Evolutionary conservation across 148 eudicot genomes (phyloP).

Genomic region (Silene uniflora): DNA sequence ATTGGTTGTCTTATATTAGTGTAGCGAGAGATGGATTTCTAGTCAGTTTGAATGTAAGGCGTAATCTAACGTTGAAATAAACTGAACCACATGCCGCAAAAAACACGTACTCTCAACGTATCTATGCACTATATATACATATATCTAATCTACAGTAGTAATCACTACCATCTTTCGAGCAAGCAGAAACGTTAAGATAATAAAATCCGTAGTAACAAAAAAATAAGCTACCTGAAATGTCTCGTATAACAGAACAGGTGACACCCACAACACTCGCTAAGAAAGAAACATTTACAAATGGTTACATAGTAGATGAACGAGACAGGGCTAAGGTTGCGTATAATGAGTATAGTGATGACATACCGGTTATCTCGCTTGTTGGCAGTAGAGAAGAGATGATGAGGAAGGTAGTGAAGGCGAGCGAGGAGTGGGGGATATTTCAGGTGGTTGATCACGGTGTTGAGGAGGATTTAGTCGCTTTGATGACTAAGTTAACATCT

Average conservation of each 20-base stretch:
- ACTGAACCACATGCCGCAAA: background rate
- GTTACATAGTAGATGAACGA: slow-evolving; percentile 52
- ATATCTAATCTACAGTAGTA: background rate
- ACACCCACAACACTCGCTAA: slow-evolving; percentile 41
- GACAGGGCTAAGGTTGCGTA: slow-evolving; percentile 62
- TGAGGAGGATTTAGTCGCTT: slow-evolving; percentile 30
- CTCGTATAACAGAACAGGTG: background rate
- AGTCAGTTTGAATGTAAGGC: no score
- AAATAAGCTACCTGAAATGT: background rate
- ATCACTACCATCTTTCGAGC: background rate
- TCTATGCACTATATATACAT: background rate
- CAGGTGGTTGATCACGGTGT: slow-evolving; percentile 72
- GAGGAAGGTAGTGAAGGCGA: slow-evolving; percentile 46
- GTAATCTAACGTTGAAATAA: background rate
- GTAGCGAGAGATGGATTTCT: no score
- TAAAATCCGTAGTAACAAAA: background rate
- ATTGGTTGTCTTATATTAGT: no score
- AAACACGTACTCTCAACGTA: background rate
- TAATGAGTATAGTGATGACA: slow-evolving; percentile 50
- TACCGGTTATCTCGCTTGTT: slow-evolving; percentile 62
- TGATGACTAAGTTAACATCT: slow-evolving; percentile 41
- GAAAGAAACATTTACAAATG: slow-evolving; percentile 31
- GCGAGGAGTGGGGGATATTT: slow-evolving; percentile 74
- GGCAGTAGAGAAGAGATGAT: slow-evolving; percentile 47
- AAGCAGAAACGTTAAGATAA: background rate